A percentile compares a stretch with the other conserved stretches of the same genome.
These are phyloP conservation scores for Centella asiatica DNA, from an alignment of 129 eudicot genomes.

Conservation along the genomic window DNA sequence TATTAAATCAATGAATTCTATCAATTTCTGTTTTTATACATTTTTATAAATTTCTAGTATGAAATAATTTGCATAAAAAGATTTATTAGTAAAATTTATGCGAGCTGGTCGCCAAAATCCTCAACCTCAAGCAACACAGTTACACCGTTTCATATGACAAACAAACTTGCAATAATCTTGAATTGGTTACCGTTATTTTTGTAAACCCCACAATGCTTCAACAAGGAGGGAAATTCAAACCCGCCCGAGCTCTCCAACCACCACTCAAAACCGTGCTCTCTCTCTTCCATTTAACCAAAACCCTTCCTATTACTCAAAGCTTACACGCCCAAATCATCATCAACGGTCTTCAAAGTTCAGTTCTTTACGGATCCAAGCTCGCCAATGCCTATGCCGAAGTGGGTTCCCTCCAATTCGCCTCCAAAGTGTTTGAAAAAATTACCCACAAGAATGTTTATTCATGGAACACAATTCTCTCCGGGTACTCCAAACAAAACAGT, in stretches of 20 bases:
- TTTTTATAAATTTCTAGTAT: no score
- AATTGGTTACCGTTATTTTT: background rate
- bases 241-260: slow-evolving; percentile 4
- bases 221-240: slow-evolving; percentile 9
- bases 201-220: slow-evolving; percentile 1
- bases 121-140: no score
- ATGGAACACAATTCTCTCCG: slow-evolving; percentile 19
- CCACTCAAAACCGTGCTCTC: slow-evolving; percentile 10
- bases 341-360: slow-evolving; percentile 6
- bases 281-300: slow-evolving; percentile 13
- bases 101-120: no score
- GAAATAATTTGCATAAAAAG: no score
- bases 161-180: no score
- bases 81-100: no score
- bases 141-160: no score
- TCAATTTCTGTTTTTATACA: no score
- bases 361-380: slow-evolving; percentile 17
- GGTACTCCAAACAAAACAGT: slow-evolving; percentile 7
- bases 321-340: slow-evolving; percentile 18
- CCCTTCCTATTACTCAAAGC: background rate
- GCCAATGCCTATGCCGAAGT: slow-evolving; percentile 16
- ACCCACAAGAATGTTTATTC: slow-evolving; percentile 13
- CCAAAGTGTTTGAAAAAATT: slow-evolving; percentile 5
- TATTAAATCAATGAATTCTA: no score
- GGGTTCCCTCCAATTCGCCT: slow-evolving; percentile 13